A percentile compares a stretch with the other conserved stretches of the same genome.
Conservation (phyloP, 352 stramenopile species). For the Pythium utonaiense region DNA sequence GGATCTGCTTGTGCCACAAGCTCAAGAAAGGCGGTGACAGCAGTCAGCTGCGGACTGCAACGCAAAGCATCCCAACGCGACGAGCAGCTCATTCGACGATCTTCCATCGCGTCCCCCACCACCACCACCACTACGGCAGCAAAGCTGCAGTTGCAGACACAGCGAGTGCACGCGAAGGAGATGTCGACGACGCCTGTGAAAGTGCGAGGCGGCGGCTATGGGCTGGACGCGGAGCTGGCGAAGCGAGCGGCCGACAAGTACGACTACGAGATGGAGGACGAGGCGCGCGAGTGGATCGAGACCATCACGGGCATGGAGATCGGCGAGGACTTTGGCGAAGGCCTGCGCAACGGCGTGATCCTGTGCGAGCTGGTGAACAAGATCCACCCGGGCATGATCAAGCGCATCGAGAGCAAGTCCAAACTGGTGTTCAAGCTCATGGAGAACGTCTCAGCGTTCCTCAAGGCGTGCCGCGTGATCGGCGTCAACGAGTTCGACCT, state of each 20-base stretch:
- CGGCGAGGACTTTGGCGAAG: constrained; percentile 71
- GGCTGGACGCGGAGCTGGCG: constrained; percentile 88
- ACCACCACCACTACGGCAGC: no score
- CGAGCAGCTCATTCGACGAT: not conserved
- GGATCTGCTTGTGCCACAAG: no score
- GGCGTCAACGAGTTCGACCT: constrained; percentile 89
- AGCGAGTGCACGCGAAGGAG: not conserved
- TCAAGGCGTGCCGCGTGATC: constrained; percentile 78
- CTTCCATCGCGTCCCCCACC: not conserved
- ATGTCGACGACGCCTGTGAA: constrained; percentile 47
- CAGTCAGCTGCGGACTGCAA: constrained; percentile 4
- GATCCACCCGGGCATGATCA: constrained; percentile 62
- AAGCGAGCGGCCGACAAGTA: constrained; percentile 81
- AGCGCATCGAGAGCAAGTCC: constrained; percentile 77
- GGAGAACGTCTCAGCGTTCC: constrained; percentile 88
- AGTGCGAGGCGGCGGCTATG: constrained; percentile 74
- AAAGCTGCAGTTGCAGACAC: no score
- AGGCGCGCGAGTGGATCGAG: constrained; percentile 86
- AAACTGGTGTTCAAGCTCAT: constrained; percentile 92
- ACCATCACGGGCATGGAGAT: constrained; percentile 72
- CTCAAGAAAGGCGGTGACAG: constrained; percentile 8
- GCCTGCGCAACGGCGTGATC: constrained; percentile 75
- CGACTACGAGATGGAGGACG: constrained; percentile 84
- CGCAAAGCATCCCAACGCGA: not conserved
- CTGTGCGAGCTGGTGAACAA: constrained; percentile 84